Evolutionary conservation across 2,329 filamentous ascomycete species (phyloP).

Genomic region (Sphaerulina populicola): DNA sequence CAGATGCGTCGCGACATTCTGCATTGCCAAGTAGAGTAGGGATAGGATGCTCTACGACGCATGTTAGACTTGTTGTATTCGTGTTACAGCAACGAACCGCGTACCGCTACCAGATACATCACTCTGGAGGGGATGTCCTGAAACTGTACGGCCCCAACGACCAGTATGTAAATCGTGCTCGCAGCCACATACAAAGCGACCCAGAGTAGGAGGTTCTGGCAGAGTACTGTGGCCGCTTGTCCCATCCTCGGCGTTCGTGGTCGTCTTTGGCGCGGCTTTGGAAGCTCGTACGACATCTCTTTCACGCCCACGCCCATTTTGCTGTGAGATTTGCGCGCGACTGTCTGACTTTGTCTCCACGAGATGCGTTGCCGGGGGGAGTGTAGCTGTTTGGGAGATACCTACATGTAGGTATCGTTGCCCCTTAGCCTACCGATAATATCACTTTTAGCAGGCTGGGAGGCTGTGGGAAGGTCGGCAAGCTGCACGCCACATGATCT

Average conservation of each 20-base stretch:
- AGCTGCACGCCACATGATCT: neutral
- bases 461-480: neutral
- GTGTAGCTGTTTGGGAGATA: neutral
- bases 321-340: neutral
- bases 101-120: slow-evolving; percentile 19
- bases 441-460: slow-evolving; percentile 3
- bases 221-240: slow-evolving; percentile 17
- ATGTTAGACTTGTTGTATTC: neutral
- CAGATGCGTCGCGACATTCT: slow-evolving; percentile 17
- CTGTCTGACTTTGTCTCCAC: neutral
- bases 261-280: neutral
- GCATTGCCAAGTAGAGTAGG: slow-evolving; percentile 16
- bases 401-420: no score
- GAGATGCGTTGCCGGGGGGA: neutral
- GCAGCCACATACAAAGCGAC: slow-evolving; percentile 22
- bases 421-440: neutral
- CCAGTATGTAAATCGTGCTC: slow-evolving; percentile 22
- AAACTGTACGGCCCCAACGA: slow-evolving; percentile 10
- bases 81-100: neutral
- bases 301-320: slow-evolving; percentile 4
- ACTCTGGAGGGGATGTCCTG: slow-evolving; percentile 21
- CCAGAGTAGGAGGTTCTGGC: slow-evolving; percentile 25
- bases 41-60: slow-evolving; percentile 16
- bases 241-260: slow-evolving; percentile 7
- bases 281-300: neutral